These are phyloP conservation scores for Puccinia coronata DNA, from an alignment of 1,284 basidiomycete genomes.

Conservation along the genomic window DNA sequence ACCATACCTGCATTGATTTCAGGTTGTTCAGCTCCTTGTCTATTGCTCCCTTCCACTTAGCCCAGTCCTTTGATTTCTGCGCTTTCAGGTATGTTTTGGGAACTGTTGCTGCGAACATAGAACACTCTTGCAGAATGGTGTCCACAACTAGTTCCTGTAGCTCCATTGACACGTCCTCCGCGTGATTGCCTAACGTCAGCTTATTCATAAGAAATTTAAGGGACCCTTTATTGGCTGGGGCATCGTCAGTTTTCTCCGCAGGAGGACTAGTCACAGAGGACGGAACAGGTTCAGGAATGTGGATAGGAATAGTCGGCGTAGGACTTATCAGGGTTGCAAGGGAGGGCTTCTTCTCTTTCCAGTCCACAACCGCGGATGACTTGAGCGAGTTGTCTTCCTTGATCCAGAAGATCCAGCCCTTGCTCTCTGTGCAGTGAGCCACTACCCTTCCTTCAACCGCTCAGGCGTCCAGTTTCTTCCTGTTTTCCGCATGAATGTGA, in stretches of 20 bases:
- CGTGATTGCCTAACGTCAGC: background rate
- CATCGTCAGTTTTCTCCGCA: background rate
- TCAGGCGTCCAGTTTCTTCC: background rate
- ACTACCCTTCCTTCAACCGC: background rate
- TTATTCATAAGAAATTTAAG: background rate
- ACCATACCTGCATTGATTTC: background rate
- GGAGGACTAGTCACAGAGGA: background rate
- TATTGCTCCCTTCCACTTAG: constrained; percentile 11
- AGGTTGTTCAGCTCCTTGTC: background rate
- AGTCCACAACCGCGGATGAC: background rate
- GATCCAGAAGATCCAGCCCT: too few relatives aligned
- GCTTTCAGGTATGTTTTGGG: background rate
- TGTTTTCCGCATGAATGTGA: background rate
- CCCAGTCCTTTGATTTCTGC: background rate
- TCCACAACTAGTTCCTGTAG: background rate
- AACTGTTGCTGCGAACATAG: background rate
- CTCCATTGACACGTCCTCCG: background rate
- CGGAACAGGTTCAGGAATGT: background rate
- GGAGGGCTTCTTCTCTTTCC: too few relatives aligned
- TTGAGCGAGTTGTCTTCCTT: background rate
- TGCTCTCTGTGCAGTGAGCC: background rate
- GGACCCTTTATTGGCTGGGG: background rate
- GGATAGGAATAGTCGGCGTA: too few relatives aligned
- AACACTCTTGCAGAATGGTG: background rate
- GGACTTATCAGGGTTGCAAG: too few relatives aligned